Evolutionary conservation across 108 stramenopile species (phyloP).

Genomic region (Discostella stelligeroides): DNA sequence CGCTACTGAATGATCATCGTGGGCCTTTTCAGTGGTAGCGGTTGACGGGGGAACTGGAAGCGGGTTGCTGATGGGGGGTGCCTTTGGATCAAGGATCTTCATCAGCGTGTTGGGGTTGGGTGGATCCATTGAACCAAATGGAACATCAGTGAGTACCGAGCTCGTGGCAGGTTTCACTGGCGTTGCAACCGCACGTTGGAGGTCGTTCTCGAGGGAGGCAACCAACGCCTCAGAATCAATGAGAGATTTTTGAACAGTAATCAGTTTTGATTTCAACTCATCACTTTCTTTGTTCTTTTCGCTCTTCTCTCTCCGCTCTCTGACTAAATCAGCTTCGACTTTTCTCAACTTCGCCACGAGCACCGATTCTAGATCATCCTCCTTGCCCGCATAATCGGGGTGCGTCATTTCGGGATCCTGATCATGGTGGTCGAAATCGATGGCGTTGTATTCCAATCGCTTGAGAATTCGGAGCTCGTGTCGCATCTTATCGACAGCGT

Average conservation of each 20-base stretch:
- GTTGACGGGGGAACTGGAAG: slow-evolving; percentile 19
- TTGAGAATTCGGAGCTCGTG: slow-evolving; percentile 85
- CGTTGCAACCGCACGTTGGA: slow-evolving; percentile 71
- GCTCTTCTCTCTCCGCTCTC: slow-evolving; percentile 63
- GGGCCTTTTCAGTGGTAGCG: slow-evolving; percentile 56
- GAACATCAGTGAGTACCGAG: slow-evolving; percentile 25
- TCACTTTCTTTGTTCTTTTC: slow-evolving; percentile 54
- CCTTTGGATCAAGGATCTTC: slow-evolving; percentile 70
- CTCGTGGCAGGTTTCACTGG: slow-evolving; percentile 31
- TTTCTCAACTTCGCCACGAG: slow-evolving; percentile 77
- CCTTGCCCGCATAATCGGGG: slow-evolving; percentile 36
- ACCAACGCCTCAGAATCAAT: slow-evolving; percentile 70
- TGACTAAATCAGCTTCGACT: slow-evolving; percentile 84
- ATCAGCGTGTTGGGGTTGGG: slow-evolving; percentile 64
- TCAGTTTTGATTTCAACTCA: slow-evolving; percentile 46
- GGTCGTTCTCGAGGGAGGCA: slow-evolving; percentile 73
- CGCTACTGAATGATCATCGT: slow-evolving; percentile 88
- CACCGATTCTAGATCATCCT: slow-evolving; percentile 83
- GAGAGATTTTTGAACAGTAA: slow-evolving; percentile 57
- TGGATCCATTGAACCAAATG: slow-evolving; percentile 21
- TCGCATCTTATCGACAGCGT: slow-evolving; percentile 79
- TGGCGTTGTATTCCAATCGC: slow-evolving; percentile 84
- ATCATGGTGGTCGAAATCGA: slow-evolving; percentile 70
- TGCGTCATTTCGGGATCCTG: slow-evolving; percentile 72
- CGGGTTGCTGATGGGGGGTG: slow-evolving; percentile 37